phyloP scores from a whole-genome alignment of 2,329 filamentous ascomycete genomes.

The Dactylonectria macrodidyma region DNA sequence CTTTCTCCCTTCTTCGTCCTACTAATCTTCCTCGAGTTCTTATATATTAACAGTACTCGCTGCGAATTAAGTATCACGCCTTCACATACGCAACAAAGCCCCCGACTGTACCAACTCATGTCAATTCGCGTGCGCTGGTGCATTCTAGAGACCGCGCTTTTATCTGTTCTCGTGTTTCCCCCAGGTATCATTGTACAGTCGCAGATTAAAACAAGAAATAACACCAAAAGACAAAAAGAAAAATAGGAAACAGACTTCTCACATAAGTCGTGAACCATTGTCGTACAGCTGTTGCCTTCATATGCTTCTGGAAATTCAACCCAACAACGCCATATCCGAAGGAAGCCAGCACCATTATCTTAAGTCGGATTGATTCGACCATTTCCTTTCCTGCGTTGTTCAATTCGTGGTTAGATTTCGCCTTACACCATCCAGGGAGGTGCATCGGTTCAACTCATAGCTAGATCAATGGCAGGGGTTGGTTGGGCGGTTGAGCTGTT shows the following conservation, averaged over 20 bases:
- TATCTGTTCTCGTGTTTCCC: slow-evolving; percentile 35
- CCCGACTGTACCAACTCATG: slow-evolving; percentile 21
- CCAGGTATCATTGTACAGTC: slow-evolving; percentile 43
- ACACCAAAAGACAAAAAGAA: slow-evolving; percentile 16
- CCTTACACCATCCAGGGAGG: neutral
- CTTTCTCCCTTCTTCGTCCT: too few relatives aligned
- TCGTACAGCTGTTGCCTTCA: slow-evolving; percentile 45
- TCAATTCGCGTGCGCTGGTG: slow-evolving; percentile 41
- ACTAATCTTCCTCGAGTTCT: too few relatives aligned
- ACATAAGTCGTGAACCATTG: slow-evolving; percentile 33
- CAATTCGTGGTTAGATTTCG: neutral
- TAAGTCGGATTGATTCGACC: neutral
- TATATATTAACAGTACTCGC: neutral
- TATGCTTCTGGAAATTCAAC: slow-evolving; percentile 34
- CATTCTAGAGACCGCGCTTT: slow-evolving; percentile 26
- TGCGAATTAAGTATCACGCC: neutral
- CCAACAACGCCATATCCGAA: slow-evolving; percentile 23
- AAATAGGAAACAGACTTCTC: neutral
- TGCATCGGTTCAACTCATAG: slow-evolving; percentile 32
- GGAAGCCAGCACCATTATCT: neutral
- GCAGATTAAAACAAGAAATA: slow-evolving; percentile 22
- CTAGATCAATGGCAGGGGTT: slow-evolving; percentile 41
- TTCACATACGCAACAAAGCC: neutral
- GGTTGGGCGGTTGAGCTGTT: slow-evolving; percentile 43
- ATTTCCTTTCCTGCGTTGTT: neutral